Percentiles rank a stretch among this genome's conserved stretches.
Conservation (phyloP, 306 rosid species). For the Phaseolus lunatus region DNA sequence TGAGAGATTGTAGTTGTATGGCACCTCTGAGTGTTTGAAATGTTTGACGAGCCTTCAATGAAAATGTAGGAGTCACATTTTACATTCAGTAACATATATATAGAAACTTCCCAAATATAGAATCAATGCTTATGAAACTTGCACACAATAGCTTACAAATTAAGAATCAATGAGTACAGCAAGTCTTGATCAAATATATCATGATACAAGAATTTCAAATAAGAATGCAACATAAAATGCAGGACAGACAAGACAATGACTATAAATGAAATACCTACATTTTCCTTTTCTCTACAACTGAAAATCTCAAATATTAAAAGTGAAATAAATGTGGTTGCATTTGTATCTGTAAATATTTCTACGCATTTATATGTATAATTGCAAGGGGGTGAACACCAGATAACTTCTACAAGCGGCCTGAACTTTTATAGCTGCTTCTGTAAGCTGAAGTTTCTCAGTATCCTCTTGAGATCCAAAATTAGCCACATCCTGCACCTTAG, state of each 20-base stretch:
- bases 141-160: slow-evolving; percentile 22
- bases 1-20: slow-evolving; percentile 62
- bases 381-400: slow-evolving; percentile 53
- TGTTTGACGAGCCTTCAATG: slow-evolving; percentile 57
- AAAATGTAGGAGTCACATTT: slow-evolving; percentile 23
- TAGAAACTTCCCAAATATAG: slow-evolving; percentile 26
- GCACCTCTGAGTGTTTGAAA: slow-evolving; percentile 52
- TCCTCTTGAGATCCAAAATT: slow-evolving; percentile 50
- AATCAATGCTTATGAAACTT: slow-evolving; percentile 7
- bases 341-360: neutral
- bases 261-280: neutral
- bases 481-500: slow-evolving; percentile 33
- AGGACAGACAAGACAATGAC: neutral
- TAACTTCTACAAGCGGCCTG: slow-evolving; percentile 82
- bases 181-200: too few species aligned
- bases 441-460: slow-evolving; percentile 50
- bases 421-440: slow-evolving; percentile 64
- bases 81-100: slow-evolving; percentile 30
- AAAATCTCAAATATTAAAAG: slow-evolving; percentile 26
- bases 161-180: neutral
- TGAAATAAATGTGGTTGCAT: slow-evolving; percentile 13
- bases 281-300: neutral
- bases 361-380: slow-evolving; percentile 30
- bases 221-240: slow-evolving; percentile 3
- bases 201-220: slow-evolving; percentile 9